A percentile compares a stretch with the other conserved stretches of the same genome.
Conservation (phyloP, 192 early-diverging fungal genomes). For the Dimargaris xerosporica region DNA sequence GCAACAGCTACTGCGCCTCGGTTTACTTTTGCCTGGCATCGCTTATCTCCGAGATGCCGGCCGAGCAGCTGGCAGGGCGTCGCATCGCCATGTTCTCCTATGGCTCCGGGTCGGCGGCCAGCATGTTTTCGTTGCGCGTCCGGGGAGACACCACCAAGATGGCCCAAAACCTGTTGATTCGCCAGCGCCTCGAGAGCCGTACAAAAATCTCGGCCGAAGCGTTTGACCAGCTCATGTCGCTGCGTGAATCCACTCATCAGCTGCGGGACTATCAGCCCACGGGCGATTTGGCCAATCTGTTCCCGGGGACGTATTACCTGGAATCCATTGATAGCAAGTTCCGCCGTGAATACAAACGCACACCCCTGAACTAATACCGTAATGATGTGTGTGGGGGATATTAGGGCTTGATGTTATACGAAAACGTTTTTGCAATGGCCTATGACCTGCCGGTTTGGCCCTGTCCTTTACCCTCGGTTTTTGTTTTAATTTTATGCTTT, state of each 20-base stretch:
- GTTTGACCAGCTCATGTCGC: conserved; percentile 65
- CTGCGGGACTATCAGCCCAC: conserved; percentile 63
- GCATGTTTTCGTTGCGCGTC: conserved; percentile 86
- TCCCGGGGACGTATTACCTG: conserved; percentile 79
- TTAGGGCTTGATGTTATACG: not conserved
- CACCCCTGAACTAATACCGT: conserved; percentile 13
- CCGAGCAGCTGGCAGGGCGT: conserved; percentile 60
- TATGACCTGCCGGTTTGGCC: too few relatives aligned
- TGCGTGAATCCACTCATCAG: conserved; percentile 80
- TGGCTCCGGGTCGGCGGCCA: conserved; percentile 88
- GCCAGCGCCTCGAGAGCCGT: conserved; percentile 53
- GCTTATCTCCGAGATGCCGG: conserved; percentile 55
- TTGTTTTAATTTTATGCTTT: too few relatives aligned
- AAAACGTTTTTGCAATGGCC: too few relatives aligned
- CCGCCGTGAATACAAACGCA: conserved; percentile 71
- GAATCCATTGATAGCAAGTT: conserved; percentile 81
- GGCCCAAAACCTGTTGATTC: conserved; percentile 43
- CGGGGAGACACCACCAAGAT: conserved; percentile 44
- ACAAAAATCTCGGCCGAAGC: conserved; percentile 54
- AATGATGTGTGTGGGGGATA: not conserved
- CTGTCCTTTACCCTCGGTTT: too few relatives aligned
- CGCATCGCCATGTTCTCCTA: conserved; percentile 86
- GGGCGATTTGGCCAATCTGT: conserved; percentile 46
- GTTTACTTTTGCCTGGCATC: conserved; percentile 63
- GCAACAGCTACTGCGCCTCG: conserved; percentile 84